Evolutionary conservation across 129 eudicot genomes (phyloP), one percentile per base, ranked within the genome.

Genomic region (Glebionis coronaria): DNA sequence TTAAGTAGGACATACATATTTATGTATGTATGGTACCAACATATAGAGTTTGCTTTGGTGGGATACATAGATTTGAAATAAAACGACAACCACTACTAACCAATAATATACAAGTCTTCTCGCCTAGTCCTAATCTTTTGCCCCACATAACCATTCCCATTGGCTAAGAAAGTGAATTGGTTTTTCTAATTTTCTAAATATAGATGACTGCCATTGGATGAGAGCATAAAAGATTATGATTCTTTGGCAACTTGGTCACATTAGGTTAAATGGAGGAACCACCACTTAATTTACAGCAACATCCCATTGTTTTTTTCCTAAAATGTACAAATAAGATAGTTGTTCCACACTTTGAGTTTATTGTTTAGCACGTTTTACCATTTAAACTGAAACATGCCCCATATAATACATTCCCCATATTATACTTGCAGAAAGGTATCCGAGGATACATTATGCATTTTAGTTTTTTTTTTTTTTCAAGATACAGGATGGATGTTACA

Each of bases 11-110:
- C 8, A 62, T 2, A 3, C 20, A n/a, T 42, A 62, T 61, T 35
- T 35, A 35, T 35, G 42, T 35, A 35, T 60, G 69, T 49, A 61
- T 44, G 60, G 56, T 18, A 54, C 59, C 59, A 54, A 19, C 63
- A 35, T 35, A 58, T 51, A 61, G 62, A 72, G 18, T 71, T 60
- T 71, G 62, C 60, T 29, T 59, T 71, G 46, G 51, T 61, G 13
- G 62, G 76, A 61, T 49, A 35, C 7, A 35, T 35, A 38, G 56
- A 62, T 72, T 40, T 51, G 70, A 51, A 40, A 51, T 73, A 63
- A 73, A 72, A 73, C 5, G 65, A 62, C 70, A 72, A 21, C 55
- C 70, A 72, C 77, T 40, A 72, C 77, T 40, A 42, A 45, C n/a
- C 71, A 63, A 73, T 63, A 63, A 72, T 72, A 14, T 51, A 52